Base-by-base conservation (phyloP, 2,329 filamentous ascomycete genomes). In the Nemania bipapillata region DNA sequence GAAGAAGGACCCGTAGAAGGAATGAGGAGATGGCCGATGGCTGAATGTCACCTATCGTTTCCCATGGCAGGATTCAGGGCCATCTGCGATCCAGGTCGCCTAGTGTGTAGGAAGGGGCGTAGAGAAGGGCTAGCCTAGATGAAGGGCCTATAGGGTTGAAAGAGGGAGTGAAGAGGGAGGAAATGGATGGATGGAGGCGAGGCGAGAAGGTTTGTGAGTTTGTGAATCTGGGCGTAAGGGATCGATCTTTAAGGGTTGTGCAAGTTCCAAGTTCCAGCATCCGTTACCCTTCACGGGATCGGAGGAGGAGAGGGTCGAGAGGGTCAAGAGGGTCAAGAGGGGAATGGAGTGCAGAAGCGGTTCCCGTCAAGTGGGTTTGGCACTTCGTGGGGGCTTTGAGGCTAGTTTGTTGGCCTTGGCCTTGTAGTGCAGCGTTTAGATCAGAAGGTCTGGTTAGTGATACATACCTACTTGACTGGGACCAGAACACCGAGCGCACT, bases 221-320 rank as follows among this genome's bases (percentile, higher is more conserved):
- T 15, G 55, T n/a, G 28, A 22, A 24, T n/a, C 57, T 15, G 24
- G 50, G 54, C 15, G 32, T 40, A 57, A 60, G 50, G 52, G 68
- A 58, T 63, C n/a, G 55, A 40, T 64, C 42, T 68, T 68, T 61
- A 63, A 62, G 66, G 62, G 65, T 65, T 40, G 56, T 59, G 53
- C 59, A 42, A 63, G 55, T 56, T 56, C 45, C 52, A 9, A 54
- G 61, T 56, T 62, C 60, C 59, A 69, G 62, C 61, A 66, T 71
- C 62, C 63, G 63, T 72, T 72, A 66, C 69, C 73, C 66, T 72
- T 70, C 72, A 74, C 67, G 73, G 74, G 63, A 66, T 72, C 58
- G 62, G 68, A 65, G 69, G 70, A 64, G 69, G 58, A 62, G 58
- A 55, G 65, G 63, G 52, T 60, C 56, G n/a, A 59, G 42, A 68